Conservation (phyloP, 2,329 filamentous ascomycete species). For the Pseudogymnoascus destructans region DNA sequence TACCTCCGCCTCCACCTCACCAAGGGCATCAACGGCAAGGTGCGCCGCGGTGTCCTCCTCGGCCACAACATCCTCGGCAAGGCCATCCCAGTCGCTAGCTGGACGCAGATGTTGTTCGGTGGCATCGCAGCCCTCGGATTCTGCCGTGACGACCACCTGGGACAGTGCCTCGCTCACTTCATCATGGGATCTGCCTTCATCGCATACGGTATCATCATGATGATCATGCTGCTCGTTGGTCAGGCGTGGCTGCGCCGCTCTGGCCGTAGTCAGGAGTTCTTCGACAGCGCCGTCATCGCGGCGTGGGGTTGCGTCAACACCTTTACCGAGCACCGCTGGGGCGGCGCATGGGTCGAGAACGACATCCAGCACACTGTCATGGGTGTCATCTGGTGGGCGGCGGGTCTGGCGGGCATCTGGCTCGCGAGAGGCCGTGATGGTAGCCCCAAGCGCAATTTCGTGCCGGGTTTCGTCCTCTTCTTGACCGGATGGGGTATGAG, state of each 20-base stretch:
- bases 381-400: conserved; percentile 98
- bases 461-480: conserved; percentile 81
- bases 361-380: conserved; percentile 98
- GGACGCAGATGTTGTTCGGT: conserved; percentile 92
- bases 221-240: conserved; percentile 74
- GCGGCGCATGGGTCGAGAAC: conserved; percentile 74
- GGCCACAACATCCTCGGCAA: conserved; percentile 77
- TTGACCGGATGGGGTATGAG: conserved; percentile 96
- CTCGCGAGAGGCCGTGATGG: conserved; percentile 74
- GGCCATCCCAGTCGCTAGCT: conserved; percentile 69
- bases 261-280: conserved; percentile 90
- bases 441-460: conserved; percentile 77
- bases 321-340: conserved; percentile 96
- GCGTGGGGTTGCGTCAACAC: conserved; percentile 96
- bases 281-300: conserved; percentile 81
- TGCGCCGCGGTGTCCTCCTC: conserved; percentile 58
- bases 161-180: conserved; percentile 90
- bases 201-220: conserved; percentile 78
- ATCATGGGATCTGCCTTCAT: conserved; percentile 98
- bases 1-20: conserved; percentile 87
- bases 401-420: conserved; percentile 85
- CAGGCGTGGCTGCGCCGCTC: conserved; percentile 74
- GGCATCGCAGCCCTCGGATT: conserved; percentile 87
- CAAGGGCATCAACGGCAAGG: conserved; percentile 65
- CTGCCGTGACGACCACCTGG: conserved; percentile 80